These are phyloP conservation scores for Neurospora pannonica DNA, from an alignment of 495 filamentous ascomycete genomes.

Conservation along the genomic window DNA sequence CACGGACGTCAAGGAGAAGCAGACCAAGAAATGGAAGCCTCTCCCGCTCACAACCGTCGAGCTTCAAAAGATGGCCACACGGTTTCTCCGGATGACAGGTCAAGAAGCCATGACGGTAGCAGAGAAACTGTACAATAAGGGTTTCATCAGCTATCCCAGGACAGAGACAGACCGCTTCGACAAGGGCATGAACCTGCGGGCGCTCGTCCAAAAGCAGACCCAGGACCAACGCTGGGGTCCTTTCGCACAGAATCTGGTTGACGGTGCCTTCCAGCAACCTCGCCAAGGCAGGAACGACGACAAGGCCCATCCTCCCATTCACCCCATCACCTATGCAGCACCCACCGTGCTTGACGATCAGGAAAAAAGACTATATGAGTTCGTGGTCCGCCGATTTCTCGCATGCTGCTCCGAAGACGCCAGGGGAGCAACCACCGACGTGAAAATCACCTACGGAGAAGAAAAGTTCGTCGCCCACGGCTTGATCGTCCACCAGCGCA, in stretches of 20 bases:
- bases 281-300: constrained; percentile 82
- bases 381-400: constrained; percentile 86
- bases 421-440: constrained; percentile 67
- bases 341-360: constrained; percentile 50
- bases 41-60: constrained; percentile 95
- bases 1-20: constrained; percentile 74
- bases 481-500: constrained; percentile 75
- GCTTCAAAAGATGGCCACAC: constrained; percentile 90
- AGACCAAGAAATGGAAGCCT: constrained; percentile 89
- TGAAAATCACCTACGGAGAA: constrained; percentile 78
- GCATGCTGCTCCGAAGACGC: constrained; percentile 96
- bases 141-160: constrained; percentile 93
- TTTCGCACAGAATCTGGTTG: constrained; percentile 70
- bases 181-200: constrained; percentile 73
- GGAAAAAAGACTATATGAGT: constrained; percentile 80
- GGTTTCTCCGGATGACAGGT: constrained; percentile 75
- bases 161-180: constrained; percentile 98
- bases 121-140: constrained; percentile 84
- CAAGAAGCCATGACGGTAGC: constrained; percentile 82
- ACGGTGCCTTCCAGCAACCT: constrained; percentile 72
- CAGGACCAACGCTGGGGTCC: constrained; percentile 66
- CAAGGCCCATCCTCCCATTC: constrained; percentile 93
- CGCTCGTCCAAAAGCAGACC: constrained; percentile 74
- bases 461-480: constrained; percentile 75
- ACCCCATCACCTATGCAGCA: constrained; percentile 74